phyloP scores from a whole-genome alignment of 192 early-diverging fungal genomes.

The Backusella macrospora region DNA sequence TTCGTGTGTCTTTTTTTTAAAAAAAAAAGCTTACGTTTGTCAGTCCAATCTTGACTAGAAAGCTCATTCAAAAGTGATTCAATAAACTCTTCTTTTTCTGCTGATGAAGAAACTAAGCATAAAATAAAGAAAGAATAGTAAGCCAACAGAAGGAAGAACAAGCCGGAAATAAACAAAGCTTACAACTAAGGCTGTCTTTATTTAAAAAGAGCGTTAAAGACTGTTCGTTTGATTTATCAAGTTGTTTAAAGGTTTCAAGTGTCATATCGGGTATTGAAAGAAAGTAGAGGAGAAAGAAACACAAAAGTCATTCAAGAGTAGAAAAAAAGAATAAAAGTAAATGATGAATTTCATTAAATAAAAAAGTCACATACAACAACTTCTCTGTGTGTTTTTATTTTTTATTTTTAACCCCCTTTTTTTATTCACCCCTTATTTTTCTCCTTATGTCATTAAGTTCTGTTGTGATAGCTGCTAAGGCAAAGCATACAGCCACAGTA shows the following conservation, averaged over 20 bases:
- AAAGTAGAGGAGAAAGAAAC: background rate
- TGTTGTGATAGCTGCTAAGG: slow-evolving; percentile 43
- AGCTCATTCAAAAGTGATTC: slow-evolving; percentile 6
- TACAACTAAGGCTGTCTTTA: slow-evolving; percentile 1
- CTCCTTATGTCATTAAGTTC: slow-evolving; percentile 34
- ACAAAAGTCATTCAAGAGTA: background rate
- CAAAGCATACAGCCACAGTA: slow-evolving; percentile 58
- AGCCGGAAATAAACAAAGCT: background rate
- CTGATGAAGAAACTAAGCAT: background rate
- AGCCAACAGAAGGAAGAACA: background rate
- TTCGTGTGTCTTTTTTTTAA: too few species aligned
- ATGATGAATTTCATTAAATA: slow-evolving; percentile 1
- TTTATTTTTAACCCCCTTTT: too few species aligned
- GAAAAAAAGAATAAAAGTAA: slow-evolving; percentile 4
- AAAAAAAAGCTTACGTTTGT: background rate
- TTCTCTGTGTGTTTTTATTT: too few species aligned
- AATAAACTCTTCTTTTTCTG: slow-evolving; percentile 13
- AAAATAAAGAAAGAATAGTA: background rate
- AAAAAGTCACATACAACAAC: too few species aligned
- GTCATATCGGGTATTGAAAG: slow-evolving; percentile 12
- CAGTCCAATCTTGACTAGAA: slow-evolving; percentile 1
- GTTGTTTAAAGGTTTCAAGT: background rate
- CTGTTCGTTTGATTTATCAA: slow-evolving; percentile 5
- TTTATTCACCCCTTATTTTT: background rate
- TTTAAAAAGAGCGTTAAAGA: background rate